phyloP scores from a whole-genome alignment of 75 land plant species.

The Adiantum capillusveneris region DNA sequence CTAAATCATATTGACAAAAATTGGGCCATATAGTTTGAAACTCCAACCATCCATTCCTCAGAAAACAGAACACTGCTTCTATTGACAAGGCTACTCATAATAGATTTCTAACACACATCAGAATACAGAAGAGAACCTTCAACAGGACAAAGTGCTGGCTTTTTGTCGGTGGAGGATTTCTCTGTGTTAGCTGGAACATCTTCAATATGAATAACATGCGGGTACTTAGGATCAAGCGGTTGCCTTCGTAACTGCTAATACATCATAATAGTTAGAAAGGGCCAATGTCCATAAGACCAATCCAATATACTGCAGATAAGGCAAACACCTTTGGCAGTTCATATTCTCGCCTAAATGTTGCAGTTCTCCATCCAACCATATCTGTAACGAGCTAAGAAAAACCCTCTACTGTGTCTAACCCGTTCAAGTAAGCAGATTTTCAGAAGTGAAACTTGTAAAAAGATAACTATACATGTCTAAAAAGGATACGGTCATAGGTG shows the following conservation, averaged over 20 bases:
- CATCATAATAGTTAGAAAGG: no score
- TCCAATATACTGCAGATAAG: no score
- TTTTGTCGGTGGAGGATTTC: neutral
- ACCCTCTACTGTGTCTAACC: neutral
- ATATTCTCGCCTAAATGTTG: slow-evolving; percentile 55
- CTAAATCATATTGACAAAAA: no score
- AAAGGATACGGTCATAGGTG: slow-evolving; percentile 77
- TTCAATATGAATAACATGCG: slow-evolving; percentile 48
- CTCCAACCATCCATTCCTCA: no score
- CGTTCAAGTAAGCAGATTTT: no score
- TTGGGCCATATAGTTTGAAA: no score
- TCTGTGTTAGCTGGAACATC: slow-evolving; percentile 6
- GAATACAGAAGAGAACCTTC: neutral
- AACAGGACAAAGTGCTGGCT: slow-evolving; percentile 3
- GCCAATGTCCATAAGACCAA: no score
- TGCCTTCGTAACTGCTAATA: slow-evolving; percentile 22
- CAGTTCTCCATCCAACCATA: slow-evolving; percentile 88
- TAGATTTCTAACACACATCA: no score
- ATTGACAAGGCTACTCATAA: no score
- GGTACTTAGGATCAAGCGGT: slow-evolving; percentile 38
- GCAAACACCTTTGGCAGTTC: slow-evolving; percentile 74
- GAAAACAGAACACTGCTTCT: no score
- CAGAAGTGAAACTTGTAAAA: no score
- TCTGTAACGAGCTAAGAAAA: slow-evolving; percentile 33
- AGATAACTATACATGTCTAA: no score